Base-by-base conservation (phyloP, 257 asterid genomes). In the Solanum habrochaites region DNA sequence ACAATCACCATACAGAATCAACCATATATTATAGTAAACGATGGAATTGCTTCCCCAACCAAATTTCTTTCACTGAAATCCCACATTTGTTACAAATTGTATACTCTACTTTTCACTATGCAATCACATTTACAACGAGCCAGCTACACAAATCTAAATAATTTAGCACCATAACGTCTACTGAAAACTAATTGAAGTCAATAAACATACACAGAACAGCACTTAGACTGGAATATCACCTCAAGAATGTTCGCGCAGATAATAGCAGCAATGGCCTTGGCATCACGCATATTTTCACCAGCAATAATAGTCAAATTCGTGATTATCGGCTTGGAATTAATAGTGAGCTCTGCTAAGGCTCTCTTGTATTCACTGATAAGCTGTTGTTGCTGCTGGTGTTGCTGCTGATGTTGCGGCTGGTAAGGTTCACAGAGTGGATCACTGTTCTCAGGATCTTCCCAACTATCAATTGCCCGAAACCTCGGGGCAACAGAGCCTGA, bases 291-390 rank as follows among this genome's bases (percentile, higher is more conserved):
- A 94, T 93, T 95, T 92, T 97, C 99, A 35, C 99, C 99, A 2
- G 99, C 99, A 43, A 95, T 97, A 42, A 77, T 77, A 77, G 83
- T 77, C 83, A 77, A 90, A 89, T 97, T 97, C 16, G 98, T 97
- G 83, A 97, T 97, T 16, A 97, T 97, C 7, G 99, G 99, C 91
- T 97, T 97, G 39, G 99, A 95, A 89, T 95, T 97, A 89, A 95
- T 94, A n/a, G 97, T 95, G 60, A 97, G 92, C 93, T 95, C 98
- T 69, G 96, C 91, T 83, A 97, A 86, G 4, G 98, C 98, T 75
- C 93, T 89, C 94, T 91, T 95, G 93, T 97, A 97, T 93, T 94
- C 98, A 82, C 86, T 88, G 88, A 97, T 96, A 85, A 95, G 94
- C 92, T 95, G 98, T 86, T 95, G 98, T 86, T 90, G 93, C 89